phyloP scores from a whole-genome alignment of 2,329 filamentous ascomycete species.

The Exophiala viscosa region DNA sequence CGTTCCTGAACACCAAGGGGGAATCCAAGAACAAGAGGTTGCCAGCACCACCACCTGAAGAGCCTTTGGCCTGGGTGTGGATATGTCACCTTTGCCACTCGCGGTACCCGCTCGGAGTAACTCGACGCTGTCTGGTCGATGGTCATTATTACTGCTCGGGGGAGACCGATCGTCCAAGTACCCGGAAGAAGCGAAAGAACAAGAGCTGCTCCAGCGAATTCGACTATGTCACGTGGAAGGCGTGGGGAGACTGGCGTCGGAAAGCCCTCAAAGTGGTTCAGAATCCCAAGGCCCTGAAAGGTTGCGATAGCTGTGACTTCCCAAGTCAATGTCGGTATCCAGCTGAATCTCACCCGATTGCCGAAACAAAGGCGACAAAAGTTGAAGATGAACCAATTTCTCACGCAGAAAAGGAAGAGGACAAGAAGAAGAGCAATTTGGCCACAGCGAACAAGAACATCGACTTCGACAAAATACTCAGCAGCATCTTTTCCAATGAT shows the following conservation, averaged over 20 bases:
- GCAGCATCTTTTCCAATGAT: conserved; percentile 5
- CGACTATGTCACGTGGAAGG: conserved; percentile 52
- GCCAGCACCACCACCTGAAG: conserved; percentile 14
- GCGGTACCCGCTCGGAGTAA: conserved; percentile 48
- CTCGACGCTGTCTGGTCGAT: conserved; percentile 52
- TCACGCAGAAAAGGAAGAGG: background rate
- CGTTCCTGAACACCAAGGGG: background rate
- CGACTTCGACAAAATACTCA: conserved; percentile 15
- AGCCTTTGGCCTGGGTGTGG: conserved; percentile 46
- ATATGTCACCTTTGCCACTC: conserved; percentile 50
- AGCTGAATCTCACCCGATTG: conserved; percentile 3
- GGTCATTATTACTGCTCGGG: conserved; percentile 54
- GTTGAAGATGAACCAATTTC: background rate
- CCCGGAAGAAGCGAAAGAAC: conserved; percentile 34
- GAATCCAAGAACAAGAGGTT: background rate
- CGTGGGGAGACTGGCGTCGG: conserved; percentile 42
- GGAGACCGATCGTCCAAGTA: conserved; percentile 18
- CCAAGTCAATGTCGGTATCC: conserved; percentile 27
- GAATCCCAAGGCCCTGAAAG: conserved; percentile 6
- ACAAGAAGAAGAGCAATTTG: background rate
- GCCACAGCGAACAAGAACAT: conserved; percentile 13
- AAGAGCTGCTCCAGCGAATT: conserved; percentile 50
- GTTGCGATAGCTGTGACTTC: conserved; percentile 27
- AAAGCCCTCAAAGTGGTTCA: conserved; percentile 12
- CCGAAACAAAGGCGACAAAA: background rate